Percentiles rank a stretch among this genome's conserved stretches.
Evolutionary conservation across 2,329 filamentous ascomycete genomes (phyloP).

Genomic region (Tolypocladium capitatum): DNA sequence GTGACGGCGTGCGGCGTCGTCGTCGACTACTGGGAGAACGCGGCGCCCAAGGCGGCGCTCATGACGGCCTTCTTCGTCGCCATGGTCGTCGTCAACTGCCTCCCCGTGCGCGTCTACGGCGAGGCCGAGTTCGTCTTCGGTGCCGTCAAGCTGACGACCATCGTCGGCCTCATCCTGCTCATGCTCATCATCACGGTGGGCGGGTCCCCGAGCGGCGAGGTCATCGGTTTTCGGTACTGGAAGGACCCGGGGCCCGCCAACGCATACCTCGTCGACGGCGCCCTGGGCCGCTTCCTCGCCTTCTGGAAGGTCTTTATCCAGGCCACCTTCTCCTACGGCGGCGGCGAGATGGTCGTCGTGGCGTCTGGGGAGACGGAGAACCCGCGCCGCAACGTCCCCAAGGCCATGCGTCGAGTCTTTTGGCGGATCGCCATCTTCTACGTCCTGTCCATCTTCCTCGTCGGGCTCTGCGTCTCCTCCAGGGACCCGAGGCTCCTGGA

Average conservation of each 20-base stretch:
- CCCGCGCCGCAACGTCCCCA: conserved; percentile 22
- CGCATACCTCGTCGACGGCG: conserved; percentile 23
- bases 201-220: conserved; percentile 26
- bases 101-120: conserved; percentile 33
- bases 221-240: conserved; percentile 34
- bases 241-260: conserved; percentile 28
- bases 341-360: conserved; percentile 25
- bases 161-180: conserved; percentile 34
- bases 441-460: conserved; percentile 22
- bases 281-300: conserved; percentile 26
- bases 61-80: conserved; percentile 23
- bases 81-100: conserved; percentile 24
- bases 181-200: conserved; percentile 36
- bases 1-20: conserved; percentile 32
- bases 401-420: conserved; percentile 18
- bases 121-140: conserved; percentile 38
- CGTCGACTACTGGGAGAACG: conserved; percentile 28
- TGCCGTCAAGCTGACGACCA: conserved; percentile 34
- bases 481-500: conserved; percentile 27
- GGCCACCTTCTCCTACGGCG: conserved; percentile 34
- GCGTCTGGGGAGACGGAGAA: conserved; percentile 22
- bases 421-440: conserved; percentile 24
- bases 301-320: conserved; percentile 33
- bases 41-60: conserved; percentile 15
- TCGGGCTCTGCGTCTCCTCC: conserved; percentile 23